Base-by-base conservation (phyloP, 2,329 filamentous ascomycete genomes). In the Taxawa tesnikishii region DNA sequence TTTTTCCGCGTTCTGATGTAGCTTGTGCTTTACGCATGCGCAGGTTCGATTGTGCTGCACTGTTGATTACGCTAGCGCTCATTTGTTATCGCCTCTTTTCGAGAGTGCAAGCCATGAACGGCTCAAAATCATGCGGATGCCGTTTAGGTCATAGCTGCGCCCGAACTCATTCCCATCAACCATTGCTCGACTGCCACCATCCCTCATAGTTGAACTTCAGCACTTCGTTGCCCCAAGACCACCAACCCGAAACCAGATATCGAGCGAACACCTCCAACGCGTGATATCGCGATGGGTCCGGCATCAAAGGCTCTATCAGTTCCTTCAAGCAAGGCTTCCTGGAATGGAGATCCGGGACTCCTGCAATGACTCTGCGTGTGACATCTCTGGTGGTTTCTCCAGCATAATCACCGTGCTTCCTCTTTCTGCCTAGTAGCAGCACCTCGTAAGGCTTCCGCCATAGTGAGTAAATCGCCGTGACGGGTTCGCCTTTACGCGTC, bases 401-500 rank as follows among this genome's bases (percentile, higher is more conserved):
- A 4, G n/a, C 24, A n/a, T 6, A 18, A 18, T 41, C 33, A 35
- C 37, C 36, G 43, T 28, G 18, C n/a, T 14, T 34, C 25, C 18
- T 33, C 33, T 43, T 49, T 3, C 51, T 65, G 50, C 50, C 80
- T 29, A 88, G 58, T 10, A 88, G 55, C 15, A 87, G 53, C 29
- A 77, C 64, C 54, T 90, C 83, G 66, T 82, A 88, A 0, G 83
- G 81, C 54, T 78, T 84, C 41, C 80, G 67, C 75, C 75, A 82
- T 3, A 53, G 38, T 3, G 70, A 71, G 18, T 75, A 66, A 2
- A 82, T 34, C 18, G 66, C 54, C 37, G 69, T 70, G 16, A 85
- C 62, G 0, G 79, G 75, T 48, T 79, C 72, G 0, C 82, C 82
- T 0, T 51, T 42, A 0, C 53, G 52, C 0, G 82, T 83, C 8